These are phyloP conservation scores for Caryopteris hybrid DNA, from an alignment of 305 asterid genomes.

Conservation along the genomic window DNA sequence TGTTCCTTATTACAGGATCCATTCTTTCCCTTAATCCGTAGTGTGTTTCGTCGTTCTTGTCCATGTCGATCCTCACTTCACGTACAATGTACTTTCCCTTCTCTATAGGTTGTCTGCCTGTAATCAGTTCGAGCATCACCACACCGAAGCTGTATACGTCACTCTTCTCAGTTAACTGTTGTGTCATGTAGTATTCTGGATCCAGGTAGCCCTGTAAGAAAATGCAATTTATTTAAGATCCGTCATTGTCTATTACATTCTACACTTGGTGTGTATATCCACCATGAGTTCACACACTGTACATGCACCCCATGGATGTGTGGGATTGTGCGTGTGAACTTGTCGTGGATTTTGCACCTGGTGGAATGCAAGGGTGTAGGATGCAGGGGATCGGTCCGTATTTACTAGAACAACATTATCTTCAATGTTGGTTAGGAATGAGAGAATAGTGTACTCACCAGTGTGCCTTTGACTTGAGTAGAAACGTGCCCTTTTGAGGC, in stretches of 20 bases:
- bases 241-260: background rate
- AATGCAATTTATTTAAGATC: background rate
- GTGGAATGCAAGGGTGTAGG: background rate
- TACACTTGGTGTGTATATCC: background rate
- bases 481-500: conserved; percentile 80
- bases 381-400: background rate
- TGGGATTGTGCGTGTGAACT: background rate
- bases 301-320: no score
- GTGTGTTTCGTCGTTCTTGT: conserved; percentile 49
- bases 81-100: conserved; percentile 86
- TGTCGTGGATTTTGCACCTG: background rate
- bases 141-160: conserved; percentile 94
- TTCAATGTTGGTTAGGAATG: background rate
- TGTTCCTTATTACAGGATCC: conserved; percentile 57
- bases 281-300: background rate
- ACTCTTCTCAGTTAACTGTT: conserved; percentile 80
- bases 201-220: conserved; percentile 75
- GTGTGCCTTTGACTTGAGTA: conserved; percentile 94
- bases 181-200: conserved; percentile 91
- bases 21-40: conserved; percentile 49
- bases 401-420: background rate
- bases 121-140: conserved; percentile 85
- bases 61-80: conserved; percentile 49
- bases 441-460: conserved; percentile 33
- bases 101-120: conserved; percentile 77